phyloP scores from a whole-genome alignment of 768 basidiomycete species.

The Suillus subalutaceus region DNA sequence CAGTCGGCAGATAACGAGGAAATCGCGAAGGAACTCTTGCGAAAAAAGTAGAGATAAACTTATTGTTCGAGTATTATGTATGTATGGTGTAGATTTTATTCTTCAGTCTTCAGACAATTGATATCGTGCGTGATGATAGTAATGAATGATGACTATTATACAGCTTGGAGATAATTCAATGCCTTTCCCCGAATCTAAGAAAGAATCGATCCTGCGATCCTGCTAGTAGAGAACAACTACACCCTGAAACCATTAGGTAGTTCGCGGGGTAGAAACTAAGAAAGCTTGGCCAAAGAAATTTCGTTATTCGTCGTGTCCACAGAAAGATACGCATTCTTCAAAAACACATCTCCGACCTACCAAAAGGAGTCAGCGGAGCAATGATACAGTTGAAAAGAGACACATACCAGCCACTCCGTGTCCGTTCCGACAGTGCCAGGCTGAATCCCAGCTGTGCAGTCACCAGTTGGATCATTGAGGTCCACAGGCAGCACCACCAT shows the following conservation, averaged over 20 bases:
- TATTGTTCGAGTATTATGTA: constrained; percentile 3
- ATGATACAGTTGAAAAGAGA: not conserved
- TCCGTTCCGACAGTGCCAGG: constrained; percentile 60
- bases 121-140: not conserved
- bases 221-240: not conserved
- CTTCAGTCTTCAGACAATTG: not conserved
- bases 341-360: constrained; percentile 68
- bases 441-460: constrained; percentile 73
- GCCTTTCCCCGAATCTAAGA: not conserved
- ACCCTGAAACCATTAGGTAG: not conserved
- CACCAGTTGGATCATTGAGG: constrained; percentile 53
- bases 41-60: constrained; percentile 42
- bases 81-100: not conserved
- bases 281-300: constrained; percentile 59
- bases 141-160: constrained; percentile 6
- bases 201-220: constrained; percentile 17
- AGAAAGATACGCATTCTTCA: constrained; percentile 79
- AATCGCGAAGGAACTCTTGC: constrained; percentile 68
- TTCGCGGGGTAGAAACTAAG: constrained; percentile 29
- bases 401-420: constrained; percentile 69
- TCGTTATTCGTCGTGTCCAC: constrained; percentile 60
- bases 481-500: constrained; percentile 59
- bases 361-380: not conserved
- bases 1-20: constrained; percentile 69
- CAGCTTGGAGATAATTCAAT: not conserved